Evolutionary conservation across 164 flowering plant species (phyloP), one percentile per base, ranked within the genome.

Genomic region (Vitis cinerea): DNA sequence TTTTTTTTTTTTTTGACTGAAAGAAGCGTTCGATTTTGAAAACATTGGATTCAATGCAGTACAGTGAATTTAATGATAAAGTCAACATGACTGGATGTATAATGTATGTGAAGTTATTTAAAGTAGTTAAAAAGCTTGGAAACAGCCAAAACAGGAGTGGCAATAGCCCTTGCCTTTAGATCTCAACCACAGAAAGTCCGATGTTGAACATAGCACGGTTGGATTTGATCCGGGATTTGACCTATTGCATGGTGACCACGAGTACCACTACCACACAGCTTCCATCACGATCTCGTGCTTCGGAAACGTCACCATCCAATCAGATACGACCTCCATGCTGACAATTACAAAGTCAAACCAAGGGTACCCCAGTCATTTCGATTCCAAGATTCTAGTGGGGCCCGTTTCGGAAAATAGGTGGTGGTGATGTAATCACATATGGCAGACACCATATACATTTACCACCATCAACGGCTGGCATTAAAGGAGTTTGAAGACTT

Each of bases 391-490:
- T 8, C 27, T 16, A 19, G 10, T 57, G 59, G 59, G n/a, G 9
- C 59, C 29, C 27, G 1, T 7, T 8, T 16, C 44, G 44, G 44
- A 37, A 37, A 37, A 37, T 6, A 37, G 44, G 44, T 29, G 50
- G 51, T 8, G 37, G 58, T 69, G 66, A 65, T 65, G 66, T 59
- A 63, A 63, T 49, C 69, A 65, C 62, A 37, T 50, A 66, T 77
- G 80, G 80, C 80, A 77, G 77, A 77, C 77, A 77, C 74, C 68
- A 50, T 17, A 61, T 0, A 37, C 13, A 64, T 50, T 31, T 67
- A 65, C 63, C 81, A 78, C 81, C 81, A 78, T 71, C 71, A 58
- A 78, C 81, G 78, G 81, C 61, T 8, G 68, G 50, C 14, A 44
- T 67, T 65, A 2, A 27, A 65, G 9, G 27, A 17, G 9, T n/a